phyloP scores from a whole-genome alignment of 2,329 filamentous ascomycete species.

The Scedosporium minutisporum region DNA sequence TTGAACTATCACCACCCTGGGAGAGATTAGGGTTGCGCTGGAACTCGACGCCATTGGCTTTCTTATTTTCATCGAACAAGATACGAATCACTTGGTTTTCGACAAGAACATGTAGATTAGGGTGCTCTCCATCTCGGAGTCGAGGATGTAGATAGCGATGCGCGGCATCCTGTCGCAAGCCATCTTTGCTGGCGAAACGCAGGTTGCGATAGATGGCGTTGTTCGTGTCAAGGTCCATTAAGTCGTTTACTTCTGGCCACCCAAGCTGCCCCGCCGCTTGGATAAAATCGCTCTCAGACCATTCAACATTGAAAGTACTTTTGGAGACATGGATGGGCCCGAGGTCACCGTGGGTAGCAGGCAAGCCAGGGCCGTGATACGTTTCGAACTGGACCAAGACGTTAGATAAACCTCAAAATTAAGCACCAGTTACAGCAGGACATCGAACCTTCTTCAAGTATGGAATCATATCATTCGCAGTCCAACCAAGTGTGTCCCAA shows the following conservation, averaged over 20 bases:
- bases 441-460: conserved; percentile 20
- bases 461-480: conserved; percentile 19
- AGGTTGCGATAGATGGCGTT: conserved; percentile 26
- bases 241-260: conserved; percentile 37
- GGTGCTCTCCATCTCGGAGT: conserved; percentile 32
- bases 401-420: neutral
- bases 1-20: conserved; percentile 10
- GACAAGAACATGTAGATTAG: conserved; percentile 44
- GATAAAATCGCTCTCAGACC: conserved; percentile 37
- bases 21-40: neutral
- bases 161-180: conserved; percentile 48
- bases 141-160: conserved; percentile 44
- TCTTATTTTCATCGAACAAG: conserved; percentile 24
- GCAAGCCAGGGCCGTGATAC: conserved; percentile 14
- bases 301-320: conserved; percentile 30
- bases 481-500: conserved; percentile 25
- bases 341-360: conserved; percentile 31
- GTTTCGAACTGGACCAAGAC: conserved; percentile 13
- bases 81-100: conserved; percentile 25
- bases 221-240: conserved; percentile 34
- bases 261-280: conserved; percentile 35
- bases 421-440: accelerated
- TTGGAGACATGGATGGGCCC: conserved; percentile 43
- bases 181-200: conserved; percentile 36
- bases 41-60: conserved; percentile 31